Base-by-base conservation (phyloP, 768 basidiomycete species). In the Tulasnella sp. region DNA sequence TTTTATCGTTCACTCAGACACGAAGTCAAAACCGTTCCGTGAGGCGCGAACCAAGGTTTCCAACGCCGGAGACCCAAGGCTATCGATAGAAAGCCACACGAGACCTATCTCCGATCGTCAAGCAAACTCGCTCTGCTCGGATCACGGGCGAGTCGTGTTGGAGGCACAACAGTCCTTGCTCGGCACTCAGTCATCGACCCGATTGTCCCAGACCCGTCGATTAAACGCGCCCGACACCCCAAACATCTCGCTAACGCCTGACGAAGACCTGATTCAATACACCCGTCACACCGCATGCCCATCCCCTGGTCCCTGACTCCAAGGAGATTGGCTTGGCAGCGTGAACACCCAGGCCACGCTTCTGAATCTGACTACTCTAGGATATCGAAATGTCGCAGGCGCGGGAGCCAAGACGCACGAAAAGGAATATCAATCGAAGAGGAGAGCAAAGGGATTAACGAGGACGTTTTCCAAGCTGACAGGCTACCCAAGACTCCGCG, bases 221-320 rank as follows among this genome's bases (percentile, higher is more conserved):
- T 86, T 96, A 82, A 85, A 94, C 82, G 95, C 97, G 85, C 88
- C 90, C 71, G 92, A 92, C 80, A 85, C 93, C 24, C 91, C 93
- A n/a, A 81, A 90, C 90, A 14, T 88, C 87, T 75, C 91, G 94
- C 82, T 97, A 95, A 96, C 90, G 94, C 27, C 96, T 97, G 85
- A 96, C 81, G 91, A 96, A 8, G 86, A 88, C 48, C 95, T 98
- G 94, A 97, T 97, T 84, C 90, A 96, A 86, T 94, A 91, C 89
- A 90, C 96, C 74, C 87, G 94, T 36, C 92, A 92, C 73, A 89
- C 91, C 39, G 89, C 91, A 79, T 95, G 97, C 84, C 96, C 96
- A 1, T 93, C 92, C 2, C 87, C 91, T 76, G 89, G 90, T 0
- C 90, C 93, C 86, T 94, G 97, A 84, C 97, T 93, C 84, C 86